A percentile compares a stretch with the other conserved stretches of the same genome.
These are phyloP conservation scores for Boechera stricta DNA, from an alignment of 345 rosid species.

Conservation along the genomic window DNA sequence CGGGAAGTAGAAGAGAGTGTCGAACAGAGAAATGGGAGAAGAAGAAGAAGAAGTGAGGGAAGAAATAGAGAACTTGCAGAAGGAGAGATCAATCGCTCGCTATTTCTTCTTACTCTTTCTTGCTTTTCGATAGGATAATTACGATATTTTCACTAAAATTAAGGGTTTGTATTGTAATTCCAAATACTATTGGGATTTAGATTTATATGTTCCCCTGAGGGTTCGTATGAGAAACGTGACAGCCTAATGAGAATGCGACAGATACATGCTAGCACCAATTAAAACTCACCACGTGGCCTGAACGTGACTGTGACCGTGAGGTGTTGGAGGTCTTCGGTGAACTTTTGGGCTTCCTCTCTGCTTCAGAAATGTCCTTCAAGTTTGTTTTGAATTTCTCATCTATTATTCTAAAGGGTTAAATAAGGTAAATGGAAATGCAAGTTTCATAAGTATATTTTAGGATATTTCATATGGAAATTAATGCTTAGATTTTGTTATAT, in stretches of 20 bases:
- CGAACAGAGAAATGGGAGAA: constrained; percentile 23
- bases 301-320: constrained; percentile 25
- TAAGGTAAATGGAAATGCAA: constrained; percentile 7
- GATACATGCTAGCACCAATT: not conserved
- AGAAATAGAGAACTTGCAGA: constrained; percentile 42
- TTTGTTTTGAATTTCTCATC: not conserved
- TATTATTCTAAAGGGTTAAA: not conserved
- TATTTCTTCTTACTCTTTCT: constrained; percentile 39
- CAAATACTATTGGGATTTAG: constrained; percentile 2
- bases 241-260: constrained; percentile 49
- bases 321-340: constrained; percentile 17
- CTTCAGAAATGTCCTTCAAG: not conserved
- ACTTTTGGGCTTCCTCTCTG: constrained; percentile 10
- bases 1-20: constrained; percentile 40
- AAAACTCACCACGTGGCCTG: constrained; percentile 14
- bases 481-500: not conserved
- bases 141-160: constrained; percentile 33
- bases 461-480: not conserved
- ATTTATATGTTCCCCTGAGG: constrained; percentile 27
- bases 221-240: constrained; percentile 16
- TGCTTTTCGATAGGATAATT: constrained; percentile 40
- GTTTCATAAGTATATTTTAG: constrained; percentile 6
- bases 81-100: constrained; percentile 41
- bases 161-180: constrained; percentile 36
- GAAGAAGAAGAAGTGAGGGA: constrained; percentile 34